These are phyloP conservation scores for Pelargonium fulgidum DNA, from an alignment of 441 rosid species.

Conservation along the genomic window DNA sequence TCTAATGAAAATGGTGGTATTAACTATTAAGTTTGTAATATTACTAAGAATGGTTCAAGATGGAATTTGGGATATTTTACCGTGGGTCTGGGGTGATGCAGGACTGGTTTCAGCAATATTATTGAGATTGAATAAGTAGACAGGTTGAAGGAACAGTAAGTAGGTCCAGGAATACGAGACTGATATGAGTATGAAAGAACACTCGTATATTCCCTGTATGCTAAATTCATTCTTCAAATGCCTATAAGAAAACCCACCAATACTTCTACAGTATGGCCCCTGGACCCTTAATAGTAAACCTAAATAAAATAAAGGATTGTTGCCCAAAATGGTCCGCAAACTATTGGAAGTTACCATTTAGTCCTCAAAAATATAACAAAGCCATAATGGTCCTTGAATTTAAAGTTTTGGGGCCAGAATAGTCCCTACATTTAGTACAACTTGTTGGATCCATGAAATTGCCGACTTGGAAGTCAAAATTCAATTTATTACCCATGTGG, in stretches of 20 bases:
- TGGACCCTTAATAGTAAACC: background rate
- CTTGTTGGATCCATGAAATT: no score
- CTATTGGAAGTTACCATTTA: no score
- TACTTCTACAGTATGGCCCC: background rate
- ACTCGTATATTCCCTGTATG: background rate
- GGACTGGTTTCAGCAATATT: background rate
- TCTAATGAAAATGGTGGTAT: background rate
- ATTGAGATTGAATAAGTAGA: slow-evolving; percentile 1
- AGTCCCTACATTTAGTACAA: no score
- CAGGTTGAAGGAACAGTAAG: background rate
- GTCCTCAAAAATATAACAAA: no score
- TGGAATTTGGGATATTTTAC: background rate
- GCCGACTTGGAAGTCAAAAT: no score
- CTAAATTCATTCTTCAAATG: background rate
- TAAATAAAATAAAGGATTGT: background rate
- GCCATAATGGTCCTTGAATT: no score
- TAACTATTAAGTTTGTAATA: background rate
- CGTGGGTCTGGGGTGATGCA: background rate
- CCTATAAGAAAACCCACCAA: background rate
- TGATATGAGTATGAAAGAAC: background rate
- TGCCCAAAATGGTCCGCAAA: no score
- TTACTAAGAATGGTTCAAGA: background rate
- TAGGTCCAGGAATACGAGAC: background rate
- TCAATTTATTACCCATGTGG: no score
- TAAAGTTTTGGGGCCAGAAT: no score